phyloP scores from a whole-genome alignment of 192 early-diverging fungal species.

The Thamnidium elegans region DNA sequence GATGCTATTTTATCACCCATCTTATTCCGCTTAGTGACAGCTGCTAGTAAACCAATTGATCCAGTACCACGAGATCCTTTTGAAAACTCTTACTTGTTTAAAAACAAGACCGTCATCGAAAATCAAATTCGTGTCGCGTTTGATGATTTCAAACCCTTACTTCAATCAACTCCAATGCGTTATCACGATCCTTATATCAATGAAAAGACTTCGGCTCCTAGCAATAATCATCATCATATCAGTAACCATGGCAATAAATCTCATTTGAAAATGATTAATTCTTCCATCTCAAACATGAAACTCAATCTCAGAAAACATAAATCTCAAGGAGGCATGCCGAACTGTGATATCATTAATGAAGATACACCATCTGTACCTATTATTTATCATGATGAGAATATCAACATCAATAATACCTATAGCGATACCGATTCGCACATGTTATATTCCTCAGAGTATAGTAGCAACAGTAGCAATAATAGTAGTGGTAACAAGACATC shows the following conservation, averaged over 20 bases:
- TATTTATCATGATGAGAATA: neutral
- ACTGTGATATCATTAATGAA: neutral
- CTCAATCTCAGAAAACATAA: slow-evolving; percentile 8
- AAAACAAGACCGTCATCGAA: neutral
- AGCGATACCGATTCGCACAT: neutral
- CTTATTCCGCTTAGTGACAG: slow-evolving; percentile 18
- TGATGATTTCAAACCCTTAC: slow-evolving; percentile 3
- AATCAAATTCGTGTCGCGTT: slow-evolving; percentile 10
- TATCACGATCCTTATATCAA: neutral
- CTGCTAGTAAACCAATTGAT: slow-evolving; percentile 12
- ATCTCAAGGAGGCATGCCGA: neutral
- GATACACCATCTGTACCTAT: neutral
- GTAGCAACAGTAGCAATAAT: too few relatives aligned
- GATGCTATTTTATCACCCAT: slow-evolving; percentile 7
- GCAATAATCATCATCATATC: neutral
- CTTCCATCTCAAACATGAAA: slow-evolving; percentile 11
- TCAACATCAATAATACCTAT: neutral
- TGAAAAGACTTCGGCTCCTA: neutral
- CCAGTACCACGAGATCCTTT: slow-evolving; percentile 11
- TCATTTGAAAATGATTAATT: slow-evolving; percentile 14
- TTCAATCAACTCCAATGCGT: neutral
- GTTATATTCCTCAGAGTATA: too few relatives aligned
- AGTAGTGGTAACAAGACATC: neutral
- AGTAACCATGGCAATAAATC: neutral
- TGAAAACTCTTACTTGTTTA: slow-evolving; percentile 7